Base-by-base conservation (phyloP, 2,329 filamentous ascomycete species). In the Fusarium tricinctum region DNA sequence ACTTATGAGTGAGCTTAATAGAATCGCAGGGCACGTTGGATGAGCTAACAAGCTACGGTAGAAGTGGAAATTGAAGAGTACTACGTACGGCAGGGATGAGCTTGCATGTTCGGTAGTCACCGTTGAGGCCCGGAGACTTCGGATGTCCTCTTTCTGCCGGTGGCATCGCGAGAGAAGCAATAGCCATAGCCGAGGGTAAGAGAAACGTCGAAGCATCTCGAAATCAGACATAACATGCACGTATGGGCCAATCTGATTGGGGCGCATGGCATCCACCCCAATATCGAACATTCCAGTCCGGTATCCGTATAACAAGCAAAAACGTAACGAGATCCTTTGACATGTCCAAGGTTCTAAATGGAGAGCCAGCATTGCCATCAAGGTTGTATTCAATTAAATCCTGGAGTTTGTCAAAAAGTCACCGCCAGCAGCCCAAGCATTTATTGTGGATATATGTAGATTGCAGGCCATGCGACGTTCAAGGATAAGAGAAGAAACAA, bases 401-500 rank as follows among this genome's bases (percentile, higher is more conserved):
- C 32, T 28, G 12, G 35, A 50, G 33, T 32, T 45, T 33, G 32
- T 33, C 20, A 44, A 33, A 33, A 33, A 46, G 43, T 54, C 28
- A 56, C 45, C 40, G 39, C 55, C 23, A 45, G 45, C 26, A 14
- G 42, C 32, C n/a, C 44, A 50, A 58, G 33, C 40, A 43, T 26
- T 43, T 42, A 39, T 42, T 50, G 53, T 58, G 53, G 53, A 51
- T 39, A 60, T 44, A 51, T 39, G 58, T 44, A 15, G 39, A 15
- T 56, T 43, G 19, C 14, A n/a, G 12, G 39, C 30, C 48, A 35
- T 48, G 35, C 35, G 32, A 20, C 28, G 9, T 48, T 43, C 9
- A 12, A 43, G 43, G 43, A 30, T 59, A 48, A 39, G 49, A 55
- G 49, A 55, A 56, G 40, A 45, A 17, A 55, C 55, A 55, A 56